These are phyloP conservation scores for Cercospora zeina DNA, from an alignment of 2,329 filamentous ascomycete genomes.

Conservation along the genomic window DNA sequence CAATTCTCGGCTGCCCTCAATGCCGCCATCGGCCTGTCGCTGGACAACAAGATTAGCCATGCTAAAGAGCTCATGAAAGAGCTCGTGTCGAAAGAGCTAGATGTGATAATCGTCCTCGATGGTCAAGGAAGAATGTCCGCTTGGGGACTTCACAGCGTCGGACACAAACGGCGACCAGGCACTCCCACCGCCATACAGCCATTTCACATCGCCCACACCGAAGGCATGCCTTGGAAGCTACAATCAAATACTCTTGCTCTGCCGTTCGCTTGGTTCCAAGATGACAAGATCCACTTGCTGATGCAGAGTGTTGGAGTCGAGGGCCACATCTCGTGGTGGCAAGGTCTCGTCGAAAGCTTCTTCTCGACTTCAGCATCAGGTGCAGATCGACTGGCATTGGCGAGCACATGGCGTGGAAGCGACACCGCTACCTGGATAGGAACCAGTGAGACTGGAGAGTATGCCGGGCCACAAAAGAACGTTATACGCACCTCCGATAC, in stretches of 20 bases:
- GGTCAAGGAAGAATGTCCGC: slow-evolving; percentile 83
- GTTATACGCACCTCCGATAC: not conserved
- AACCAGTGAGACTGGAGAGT: not conserved
- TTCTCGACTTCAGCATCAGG: slow-evolving; percentile 62
- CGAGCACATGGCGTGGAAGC: slow-evolving; percentile 14
- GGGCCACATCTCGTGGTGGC: slow-evolving; percentile 78
- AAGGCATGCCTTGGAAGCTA: slow-evolving; percentile 49
- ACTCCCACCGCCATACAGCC: slow-evolving; percentile 56
- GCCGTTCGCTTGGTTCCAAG: slow-evolving; percentile 36
- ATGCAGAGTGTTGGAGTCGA: slow-evolving; percentile 73
- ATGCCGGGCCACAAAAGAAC: not conserved
- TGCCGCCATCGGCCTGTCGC: slow-evolving; percentile 55
- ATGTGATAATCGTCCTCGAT: slow-evolving; percentile 84
- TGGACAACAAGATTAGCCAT: slow-evolving; percentile 58
- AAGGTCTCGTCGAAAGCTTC: slow-evolving; percentile 73
- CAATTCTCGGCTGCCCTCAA: slow-evolving; percentile 68
- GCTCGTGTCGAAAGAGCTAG: slow-evolving; percentile 79
- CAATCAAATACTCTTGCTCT: slow-evolving; percentile 25
- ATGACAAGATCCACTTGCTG: slow-evolving; percentile 54
- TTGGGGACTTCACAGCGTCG: slow-evolving; percentile 87
- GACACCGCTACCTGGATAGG: slow-evolving; percentile 8
- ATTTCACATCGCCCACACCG: slow-evolving; percentile 83
- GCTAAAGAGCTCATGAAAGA: slow-evolving; percentile 82
- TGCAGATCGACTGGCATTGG: slow-evolving; percentile 25
- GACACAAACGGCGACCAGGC: slow-evolving; percentile 60